Conservation (phyloP, 2,329 filamentous ascomycete species). For the Pseudogymnoascus sp. region DNA sequence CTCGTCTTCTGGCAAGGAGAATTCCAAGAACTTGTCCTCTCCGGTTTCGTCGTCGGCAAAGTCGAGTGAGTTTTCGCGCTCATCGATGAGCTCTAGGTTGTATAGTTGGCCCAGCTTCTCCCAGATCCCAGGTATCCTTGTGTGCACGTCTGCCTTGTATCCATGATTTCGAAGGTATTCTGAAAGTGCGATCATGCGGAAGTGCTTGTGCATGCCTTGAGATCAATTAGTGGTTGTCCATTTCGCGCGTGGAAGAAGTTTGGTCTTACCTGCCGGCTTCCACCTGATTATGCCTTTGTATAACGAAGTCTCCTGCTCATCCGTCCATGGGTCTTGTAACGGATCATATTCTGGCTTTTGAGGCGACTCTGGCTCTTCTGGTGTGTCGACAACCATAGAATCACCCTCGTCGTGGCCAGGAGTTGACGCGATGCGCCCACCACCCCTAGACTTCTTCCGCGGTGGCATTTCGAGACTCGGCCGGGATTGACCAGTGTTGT, state of each 20-base stretch:
- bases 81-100: conserved; percentile 77
- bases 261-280: conserved; percentile 79
- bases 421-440: conserved; percentile 48
- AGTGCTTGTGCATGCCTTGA: conserved; percentile 84
- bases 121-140: conserved; percentile 87
- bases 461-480: conserved; percentile 51
- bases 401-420: conserved; percentile 46
- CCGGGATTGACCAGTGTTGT: background rate
- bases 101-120: conserved; percentile 75
- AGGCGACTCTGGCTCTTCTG: conserved; percentile 27
- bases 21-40: conserved; percentile 52
- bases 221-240: background rate
- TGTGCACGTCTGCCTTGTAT: conserved; percentile 65
- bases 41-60: conserved; percentile 44
- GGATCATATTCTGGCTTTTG: conserved; percentile 37
- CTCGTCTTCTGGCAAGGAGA: conserved; percentile 47
- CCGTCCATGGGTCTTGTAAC: conserved; percentile 75
- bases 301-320: conserved; percentile 86
- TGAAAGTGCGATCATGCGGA: conserved; percentile 80
- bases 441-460: conserved; percentile 55
- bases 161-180: conserved; percentile 74
- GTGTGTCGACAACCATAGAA: conserved; percentile 51
- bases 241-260: background rate
- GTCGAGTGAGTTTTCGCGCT: conserved; percentile 56
- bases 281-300: conserved; percentile 89